Base-by-base conservation (phyloP, 805 yeast species). In the Pichia californica region DNA sequence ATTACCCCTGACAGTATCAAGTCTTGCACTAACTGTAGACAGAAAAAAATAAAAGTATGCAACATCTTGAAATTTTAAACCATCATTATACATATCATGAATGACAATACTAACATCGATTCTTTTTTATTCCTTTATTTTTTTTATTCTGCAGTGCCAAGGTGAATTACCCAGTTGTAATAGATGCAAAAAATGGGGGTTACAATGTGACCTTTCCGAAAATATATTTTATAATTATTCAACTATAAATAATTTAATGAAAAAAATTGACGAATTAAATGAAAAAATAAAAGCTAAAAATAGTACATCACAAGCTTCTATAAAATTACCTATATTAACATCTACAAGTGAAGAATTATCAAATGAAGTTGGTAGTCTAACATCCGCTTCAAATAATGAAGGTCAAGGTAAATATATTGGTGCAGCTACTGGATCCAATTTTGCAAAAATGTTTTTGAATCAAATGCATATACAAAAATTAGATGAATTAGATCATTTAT, bases 361-460 rank as follows among this genome's bases (percentile, higher is more conserved):
- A 1, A 47, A 55, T 5, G 58, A 55, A 25, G 58, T 55, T 14
- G 58, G 59, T 14, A 53, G 56, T 32, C 32, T 55, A 37, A 53
- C 56, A 1, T 46, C 48, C 9, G 39, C 55, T 8, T 41, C 35
- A 37, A 47, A 40, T 21, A 45, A 40, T 11, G 30, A 32, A n/a
- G 38, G 39, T 10, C 45, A 43, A 30, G 58, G 58, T 10, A 55
- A 55, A 33, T 42, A 36, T 28, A 36, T 42, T 15, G 45, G 45
- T 31, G 59, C 59, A n/a, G 59, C 58, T 23, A 54, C 59, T 5
- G 59, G 59, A 11, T 44, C 54, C 14, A 54, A 53, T 27, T 55
- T 55, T 44, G 57, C 55, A 11, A 47, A 50, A 18, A 36, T 49
- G 2, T 53, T 55, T 25, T 40, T 54, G 18, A 51, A 51, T 26